A percentile compares a stretch with the other conserved stretches of the same genome.
phyloP scores from a whole-genome alignment of 306 rosid species.

The Ziziphus jujuba region DNA sequence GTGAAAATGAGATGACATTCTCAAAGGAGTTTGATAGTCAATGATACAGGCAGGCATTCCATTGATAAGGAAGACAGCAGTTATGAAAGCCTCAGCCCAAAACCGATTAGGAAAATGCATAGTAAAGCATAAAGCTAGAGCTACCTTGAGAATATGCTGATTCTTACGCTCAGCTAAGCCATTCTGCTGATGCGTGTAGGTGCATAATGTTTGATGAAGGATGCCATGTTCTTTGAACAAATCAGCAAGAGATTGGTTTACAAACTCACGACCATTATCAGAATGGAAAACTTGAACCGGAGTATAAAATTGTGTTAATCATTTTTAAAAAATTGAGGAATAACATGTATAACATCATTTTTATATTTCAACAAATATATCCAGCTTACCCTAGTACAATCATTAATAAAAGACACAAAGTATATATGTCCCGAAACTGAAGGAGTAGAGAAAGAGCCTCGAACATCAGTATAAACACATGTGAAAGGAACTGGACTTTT shows the following conservation, averaged over 20 bases:
- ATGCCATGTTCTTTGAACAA: slow-evolving; percentile 8
- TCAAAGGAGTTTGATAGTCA: not conserved
- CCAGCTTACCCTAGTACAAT: not conserved
- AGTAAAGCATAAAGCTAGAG: not conserved
- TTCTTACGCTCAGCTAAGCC: slow-evolving; percentile 2
- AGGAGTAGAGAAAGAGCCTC: no score
- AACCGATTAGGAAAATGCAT: not conserved
- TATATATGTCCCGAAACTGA: no score
- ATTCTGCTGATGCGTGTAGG: not conserved
- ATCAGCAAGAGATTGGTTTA: not conserved
- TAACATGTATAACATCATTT: not conserved
- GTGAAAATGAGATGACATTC: not conserved
- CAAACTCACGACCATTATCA: slow-evolving; percentile 3
- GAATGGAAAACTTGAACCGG: not conserved
- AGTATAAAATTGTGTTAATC: not conserved
- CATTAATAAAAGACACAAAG: no score
- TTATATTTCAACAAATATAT: not conserved
- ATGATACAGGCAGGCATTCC: not conserved
- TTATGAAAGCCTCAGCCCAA: not conserved
- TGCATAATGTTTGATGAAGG: not conserved
- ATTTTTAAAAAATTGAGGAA: not conserved
- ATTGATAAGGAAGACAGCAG: not conserved
- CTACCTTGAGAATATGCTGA: not conserved
- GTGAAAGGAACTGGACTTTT: no score
- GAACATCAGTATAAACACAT: no score